Conservation (phyloP, 768 basidiomycete genomes). For the Crassisporium funariophilum region DNA sequence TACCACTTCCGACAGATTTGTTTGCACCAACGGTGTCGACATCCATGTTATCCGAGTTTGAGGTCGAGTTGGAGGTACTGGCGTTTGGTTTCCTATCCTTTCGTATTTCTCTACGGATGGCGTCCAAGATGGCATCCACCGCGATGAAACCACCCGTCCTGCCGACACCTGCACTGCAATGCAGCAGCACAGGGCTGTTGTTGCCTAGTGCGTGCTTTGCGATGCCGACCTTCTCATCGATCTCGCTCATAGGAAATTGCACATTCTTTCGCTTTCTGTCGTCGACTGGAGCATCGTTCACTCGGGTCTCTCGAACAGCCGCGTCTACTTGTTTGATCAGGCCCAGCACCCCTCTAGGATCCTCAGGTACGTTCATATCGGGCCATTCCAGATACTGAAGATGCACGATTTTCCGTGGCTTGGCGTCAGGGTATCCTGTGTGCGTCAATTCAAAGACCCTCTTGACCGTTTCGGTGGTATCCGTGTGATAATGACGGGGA, state of each 20-base stretch:
- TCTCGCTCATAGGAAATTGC: conserved; percentile 31
- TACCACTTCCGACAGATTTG: too few relatives aligned
- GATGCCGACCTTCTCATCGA: conserved; percentile 60
- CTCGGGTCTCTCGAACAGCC: conserved; percentile 38
- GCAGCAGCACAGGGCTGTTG: conserved; percentile 69
- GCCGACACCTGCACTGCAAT: conserved; percentile 95
- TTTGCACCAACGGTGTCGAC: conserved; percentile 21
- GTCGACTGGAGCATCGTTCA: conserved; percentile 11
- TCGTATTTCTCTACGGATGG: conserved; percentile 60
- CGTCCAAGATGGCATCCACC: conserved; percentile 84
- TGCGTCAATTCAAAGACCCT: conserved; percentile 73
- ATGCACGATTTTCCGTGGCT: conserved; percentile 74
- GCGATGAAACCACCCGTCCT: conserved; percentile 94
- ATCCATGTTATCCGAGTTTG: conserved; percentile 35
- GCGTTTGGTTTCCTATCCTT: conserved; percentile 12
- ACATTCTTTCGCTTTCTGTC: conserved; percentile 9
- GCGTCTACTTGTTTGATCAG: conserved; percentile 73
- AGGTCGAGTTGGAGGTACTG: too few relatives aligned
- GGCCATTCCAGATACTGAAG: conserved; percentile 96
- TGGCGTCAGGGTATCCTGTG: conserved; percentile 55
- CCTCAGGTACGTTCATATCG: conserved; percentile 92
- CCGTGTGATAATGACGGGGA: conserved; percentile 27
- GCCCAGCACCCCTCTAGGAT: conserved; percentile 71
- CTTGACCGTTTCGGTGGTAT: conserved; percentile 42
- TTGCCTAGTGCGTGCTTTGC: conserved; percentile 52